Percentiles rank a stretch among this genome's conserved stretches.
phyloP scores from a whole-genome alignment of 2,329 filamentous ascomycete genomes.

The Hypoxylon sp. region DNA sequence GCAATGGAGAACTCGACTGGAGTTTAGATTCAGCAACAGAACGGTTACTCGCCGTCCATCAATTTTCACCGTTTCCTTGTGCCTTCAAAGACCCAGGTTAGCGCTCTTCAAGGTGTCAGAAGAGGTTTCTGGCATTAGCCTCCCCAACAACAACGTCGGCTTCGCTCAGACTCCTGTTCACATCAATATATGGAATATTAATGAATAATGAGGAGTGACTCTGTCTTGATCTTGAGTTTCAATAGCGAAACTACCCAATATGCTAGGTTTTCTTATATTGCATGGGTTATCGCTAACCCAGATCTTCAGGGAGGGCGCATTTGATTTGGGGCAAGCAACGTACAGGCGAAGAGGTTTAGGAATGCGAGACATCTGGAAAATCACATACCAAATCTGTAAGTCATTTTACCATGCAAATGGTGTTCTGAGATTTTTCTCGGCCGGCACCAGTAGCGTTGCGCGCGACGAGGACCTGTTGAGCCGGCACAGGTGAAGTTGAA shows the following conservation, averaged over 20 bases:
- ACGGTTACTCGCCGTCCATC: no score
- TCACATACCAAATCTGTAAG: not conserved
- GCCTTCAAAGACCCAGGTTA: no score
- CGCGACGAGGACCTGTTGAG: not conserved
- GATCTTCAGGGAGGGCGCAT: no score
- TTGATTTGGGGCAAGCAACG: no score
- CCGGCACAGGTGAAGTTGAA: constrained; percentile 9
- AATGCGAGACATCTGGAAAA: not conserved
- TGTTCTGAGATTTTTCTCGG: constrained; percentile 1
- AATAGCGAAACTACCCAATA: no score
- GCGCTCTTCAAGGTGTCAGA: no score
- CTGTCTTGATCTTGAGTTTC: no score
- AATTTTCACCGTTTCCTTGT: no score
- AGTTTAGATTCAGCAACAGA: not conserved
- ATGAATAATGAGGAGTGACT: no score
- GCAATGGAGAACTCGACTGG: not conserved
- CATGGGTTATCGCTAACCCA: not conserved
- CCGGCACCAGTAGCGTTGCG: not conserved
- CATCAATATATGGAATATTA: no score
- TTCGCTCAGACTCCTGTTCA: not conserved
- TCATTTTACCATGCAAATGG: not conserved
- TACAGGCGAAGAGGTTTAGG: not conserved
- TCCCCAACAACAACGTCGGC: not conserved
- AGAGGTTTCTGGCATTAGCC: not conserved
- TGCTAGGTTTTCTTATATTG: not conserved